Evolutionary conservation across 352 stramenopile genomes (phyloP).

Genomic region (Phytophthora sp.): DNA sequence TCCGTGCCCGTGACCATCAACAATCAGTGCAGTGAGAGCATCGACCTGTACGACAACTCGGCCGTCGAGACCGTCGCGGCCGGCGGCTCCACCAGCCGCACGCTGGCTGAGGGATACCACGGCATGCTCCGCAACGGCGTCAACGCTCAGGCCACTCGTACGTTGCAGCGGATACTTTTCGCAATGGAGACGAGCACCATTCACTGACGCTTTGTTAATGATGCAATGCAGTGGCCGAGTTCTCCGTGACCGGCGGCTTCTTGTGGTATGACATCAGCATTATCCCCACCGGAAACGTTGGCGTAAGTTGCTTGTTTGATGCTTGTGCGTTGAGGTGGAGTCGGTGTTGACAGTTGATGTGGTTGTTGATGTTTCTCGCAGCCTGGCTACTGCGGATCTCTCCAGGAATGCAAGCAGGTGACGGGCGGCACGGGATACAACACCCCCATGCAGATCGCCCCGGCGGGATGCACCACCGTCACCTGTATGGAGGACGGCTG

Average conservation of each 20-base stretch:
- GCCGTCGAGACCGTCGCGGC: constrained; percentile 42
- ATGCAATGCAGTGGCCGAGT: constrained; percentile 46
- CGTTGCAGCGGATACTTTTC: background rate
- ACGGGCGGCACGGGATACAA: constrained; percentile 73
- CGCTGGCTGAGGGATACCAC: constrained; percentile 45
- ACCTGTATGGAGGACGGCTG: constrained; percentile 62
- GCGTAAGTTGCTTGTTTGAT: constrained; percentile 34
- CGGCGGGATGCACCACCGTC: constrained; percentile 47
- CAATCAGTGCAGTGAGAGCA: constrained; percentile 55
- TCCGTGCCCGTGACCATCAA: constrained; percentile 50
- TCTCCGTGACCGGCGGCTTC: constrained; percentile 36
- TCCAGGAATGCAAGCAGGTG: constrained; percentile 56
- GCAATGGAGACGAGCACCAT: background rate
- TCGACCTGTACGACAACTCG: constrained; percentile 68
- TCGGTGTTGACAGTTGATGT: background rate
- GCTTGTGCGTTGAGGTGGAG: background rate
- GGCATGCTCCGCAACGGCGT: constrained; percentile 71
- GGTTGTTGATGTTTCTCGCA: constrained; percentile 19
- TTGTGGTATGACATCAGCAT: constrained; percentile 56
- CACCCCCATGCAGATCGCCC: constrained; percentile 63
- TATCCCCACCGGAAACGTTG: constrained; percentile 39
- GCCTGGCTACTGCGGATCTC: constrained; percentile 49
- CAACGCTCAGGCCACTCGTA: constrained; percentile 48
- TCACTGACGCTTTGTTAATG: constrained; percentile 4
- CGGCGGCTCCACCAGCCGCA: constrained; percentile 39